Evolutionary conservation across 805 yeast species (phyloP).

Genomic region (Lachancea sp.): DNA sequence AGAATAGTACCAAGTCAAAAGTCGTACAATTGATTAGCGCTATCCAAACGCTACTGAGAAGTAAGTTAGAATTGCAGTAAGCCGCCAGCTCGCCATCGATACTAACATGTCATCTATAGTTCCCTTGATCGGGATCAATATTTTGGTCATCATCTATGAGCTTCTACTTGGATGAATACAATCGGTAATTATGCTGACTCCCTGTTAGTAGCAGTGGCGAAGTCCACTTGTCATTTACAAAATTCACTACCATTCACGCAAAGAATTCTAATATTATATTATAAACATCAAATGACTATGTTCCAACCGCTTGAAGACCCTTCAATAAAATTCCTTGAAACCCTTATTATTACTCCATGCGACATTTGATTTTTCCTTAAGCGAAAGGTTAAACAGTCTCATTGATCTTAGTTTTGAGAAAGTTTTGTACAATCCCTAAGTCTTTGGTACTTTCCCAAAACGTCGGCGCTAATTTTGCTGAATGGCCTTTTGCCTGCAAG

Average conservation of each 20-base stretch:
- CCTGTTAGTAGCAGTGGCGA: no score
- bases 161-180: conserved; percentile 55
- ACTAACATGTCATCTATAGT: conserved; percentile 31
- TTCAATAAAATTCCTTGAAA: no score
- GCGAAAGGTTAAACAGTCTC: no score
- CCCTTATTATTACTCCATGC: no score
- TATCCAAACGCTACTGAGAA: conserved; percentile 65
- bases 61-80: conserved; percentile 39
- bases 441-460: conserved; percentile 1
- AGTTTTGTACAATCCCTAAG: conserved; percentile 15
- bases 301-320: neutral
- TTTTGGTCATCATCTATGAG: conserved; percentile 63
- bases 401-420: conserved; percentile 8
- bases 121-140: conserved; percentile 64
- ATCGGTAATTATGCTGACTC: no score
- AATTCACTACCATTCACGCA: neutral
- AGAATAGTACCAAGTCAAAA: conserved; percentile 48
- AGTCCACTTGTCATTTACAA: no score
- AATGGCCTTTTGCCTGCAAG: conserved; percentile 10
- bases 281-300: conserved; percentile 5
- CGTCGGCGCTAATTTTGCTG: conserved; percentile 1
- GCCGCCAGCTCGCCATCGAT: neutral
- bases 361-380: no score
- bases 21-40: conserved; percentile 64
- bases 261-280: neutral